These are phyloP conservation scores for Aegilops umbellulata DNA, from an alignment of 176 grass and related monocot species.

Conservation along the genomic window DNA sequence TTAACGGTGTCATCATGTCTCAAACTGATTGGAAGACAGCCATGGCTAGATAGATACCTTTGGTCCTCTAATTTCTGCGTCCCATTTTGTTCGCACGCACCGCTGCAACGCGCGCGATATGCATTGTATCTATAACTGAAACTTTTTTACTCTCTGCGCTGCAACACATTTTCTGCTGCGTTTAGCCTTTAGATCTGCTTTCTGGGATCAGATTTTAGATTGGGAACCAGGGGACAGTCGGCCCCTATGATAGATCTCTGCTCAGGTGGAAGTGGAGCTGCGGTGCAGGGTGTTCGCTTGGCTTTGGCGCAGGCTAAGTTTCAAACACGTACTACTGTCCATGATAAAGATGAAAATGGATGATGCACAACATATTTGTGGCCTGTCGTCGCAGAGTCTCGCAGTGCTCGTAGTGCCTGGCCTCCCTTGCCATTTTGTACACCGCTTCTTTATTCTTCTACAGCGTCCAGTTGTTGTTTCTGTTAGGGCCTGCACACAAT, in stretches of 20 bases:
- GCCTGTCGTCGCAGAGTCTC: constrained; percentile 6
- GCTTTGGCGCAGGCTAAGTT: constrained; percentile 26
- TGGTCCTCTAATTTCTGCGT: not conserved
- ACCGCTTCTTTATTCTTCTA: constrained; percentile 21
- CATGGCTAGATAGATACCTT: not conserved
- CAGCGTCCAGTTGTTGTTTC: constrained; percentile 12
- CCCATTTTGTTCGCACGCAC: constrained; percentile 1
- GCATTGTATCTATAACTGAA: not conserved
- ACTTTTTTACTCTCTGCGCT: constrained; percentile 28
- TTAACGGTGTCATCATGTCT: not conserved
- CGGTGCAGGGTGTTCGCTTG: constrained; percentile 24
- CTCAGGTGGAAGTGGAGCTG: constrained; percentile 13
- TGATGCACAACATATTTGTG: constrained; percentile 14
- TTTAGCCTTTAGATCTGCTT: constrained; percentile 31
- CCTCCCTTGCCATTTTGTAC: constrained; percentile 26
- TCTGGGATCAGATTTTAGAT: constrained; percentile 25
- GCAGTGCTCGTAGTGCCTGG: constrained; percentile 11
- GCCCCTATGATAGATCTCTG: constrained; percentile 21
- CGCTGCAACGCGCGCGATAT: constrained; percentile 13
- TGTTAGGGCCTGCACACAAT: constrained; percentile 11
- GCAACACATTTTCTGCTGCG: constrained; percentile 12
- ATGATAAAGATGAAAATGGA: constrained; percentile 20
- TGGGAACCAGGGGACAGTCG: not conserved
- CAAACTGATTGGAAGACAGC: constrained; percentile 13
- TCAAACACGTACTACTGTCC: constrained; percentile 16